These are phyloP conservation scores for Penicillium desertorum DNA, from an alignment of 495 filamentous ascomycete species.

Conservation along the genomic window DNA sequence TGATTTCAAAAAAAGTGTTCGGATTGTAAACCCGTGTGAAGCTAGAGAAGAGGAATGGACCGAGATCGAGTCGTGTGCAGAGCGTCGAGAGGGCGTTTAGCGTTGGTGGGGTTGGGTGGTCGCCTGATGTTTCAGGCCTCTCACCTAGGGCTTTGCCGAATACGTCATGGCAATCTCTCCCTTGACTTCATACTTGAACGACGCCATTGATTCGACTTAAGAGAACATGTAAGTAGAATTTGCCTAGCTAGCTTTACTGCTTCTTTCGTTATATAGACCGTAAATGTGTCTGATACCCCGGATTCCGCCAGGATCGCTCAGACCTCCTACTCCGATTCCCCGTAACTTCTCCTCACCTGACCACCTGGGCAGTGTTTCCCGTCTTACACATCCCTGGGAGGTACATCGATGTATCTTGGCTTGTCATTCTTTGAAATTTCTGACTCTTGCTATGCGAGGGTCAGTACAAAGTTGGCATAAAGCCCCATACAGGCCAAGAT, in stretches of 20 bases:
- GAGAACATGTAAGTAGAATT: neutral
- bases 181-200: slow-evolving; percentile 10
- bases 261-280: neutral
- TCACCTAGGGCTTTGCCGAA: slow-evolving; percentile 29
- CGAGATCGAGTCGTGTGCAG: slow-evolving; percentile 40
- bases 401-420: neutral
- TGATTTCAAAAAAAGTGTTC: slow-evolving; percentile 18
- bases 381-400: neutral
- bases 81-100: slow-evolving; percentile 26
- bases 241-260: neutral
- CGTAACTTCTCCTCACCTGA: slow-evolving; percentile 11
- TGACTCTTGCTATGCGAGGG: neutral
- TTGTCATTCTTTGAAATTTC: neutral
- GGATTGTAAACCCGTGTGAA: slow-evolving; percentile 28
- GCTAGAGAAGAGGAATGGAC: slow-evolving; percentile 27
- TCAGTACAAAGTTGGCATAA: neutral
- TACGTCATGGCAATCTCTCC: slow-evolving; percentile 23
- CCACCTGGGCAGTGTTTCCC: slow-evolving; percentile 6
- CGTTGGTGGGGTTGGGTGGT: slow-evolving; percentile 23
- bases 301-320: slow-evolving; percentile 8
- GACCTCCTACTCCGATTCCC: slow-evolving; percentile 15
- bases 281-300: neutral
- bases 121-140: slow-evolving; percentile 14
- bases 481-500: neutral
- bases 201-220: neutral